A percentile compares a stretch with the other conserved stretches of the same genome.
phyloP scores from a whole-genome alignment of 768 basidiomycete genomes.

The Leccinum sublutescens region DNA sequence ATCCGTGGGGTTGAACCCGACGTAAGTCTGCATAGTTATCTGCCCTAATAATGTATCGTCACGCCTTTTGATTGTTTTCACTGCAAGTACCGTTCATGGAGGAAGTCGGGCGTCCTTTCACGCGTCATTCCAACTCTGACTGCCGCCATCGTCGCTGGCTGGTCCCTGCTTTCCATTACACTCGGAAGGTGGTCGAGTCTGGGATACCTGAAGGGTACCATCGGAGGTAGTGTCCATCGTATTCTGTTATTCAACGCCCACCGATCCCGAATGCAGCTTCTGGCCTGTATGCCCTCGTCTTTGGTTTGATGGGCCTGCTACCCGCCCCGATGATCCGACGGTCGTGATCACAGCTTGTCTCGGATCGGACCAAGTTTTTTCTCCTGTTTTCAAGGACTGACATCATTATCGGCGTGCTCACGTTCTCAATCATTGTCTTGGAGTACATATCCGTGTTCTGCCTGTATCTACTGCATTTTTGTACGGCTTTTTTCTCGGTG shows the following conservation, averaged over 20 bases:
- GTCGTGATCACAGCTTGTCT: conserved; percentile 37
- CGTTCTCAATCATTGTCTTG: neutral
- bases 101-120: conserved; percentile 65
- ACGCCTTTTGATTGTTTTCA: neutral
- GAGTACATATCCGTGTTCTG: conserved; percentile 9
- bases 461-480: conserved; percentile 18
- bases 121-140: conserved; percentile 71
- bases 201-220: conserved; percentile 60
- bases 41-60: neutral
- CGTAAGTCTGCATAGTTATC: conserved; percentile 41
- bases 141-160: conserved; percentile 65
- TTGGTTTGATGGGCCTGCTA: conserved; percentile 74
- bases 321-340: conserved; percentile 60
- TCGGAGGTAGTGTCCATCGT: conserved; percentile 49
- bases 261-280: conserved; percentile 46
- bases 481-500: conserved; percentile 5
- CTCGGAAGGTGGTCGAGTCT: conserved; percentile 66
- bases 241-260: neutral
- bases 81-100: conserved; percentile 69
- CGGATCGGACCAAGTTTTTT: neutral
- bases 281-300: conserved; percentile 64
- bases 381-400: neutral
- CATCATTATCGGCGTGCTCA: neutral
- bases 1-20: conserved; percentile 66
- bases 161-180: conserved; percentile 58